A percentile compares a stretch with the other conserved stretches of the same genome.
Conservation (phyloP, 495 filamentous ascomycete genomes). For the Barbatosphaeria neglecta region DNA sequence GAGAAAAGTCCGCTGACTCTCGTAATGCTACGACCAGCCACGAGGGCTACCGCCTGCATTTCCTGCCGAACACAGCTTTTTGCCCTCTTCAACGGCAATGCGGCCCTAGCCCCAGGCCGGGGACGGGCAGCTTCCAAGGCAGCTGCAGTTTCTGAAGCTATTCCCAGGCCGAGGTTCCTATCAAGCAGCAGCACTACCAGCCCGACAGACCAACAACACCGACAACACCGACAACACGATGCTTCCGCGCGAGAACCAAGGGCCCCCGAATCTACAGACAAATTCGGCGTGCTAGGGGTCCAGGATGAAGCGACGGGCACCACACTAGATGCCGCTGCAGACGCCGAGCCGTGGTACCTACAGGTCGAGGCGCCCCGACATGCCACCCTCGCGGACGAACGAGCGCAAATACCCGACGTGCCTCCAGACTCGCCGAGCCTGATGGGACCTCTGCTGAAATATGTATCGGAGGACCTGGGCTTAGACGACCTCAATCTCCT, state of each 20-base stretch:
- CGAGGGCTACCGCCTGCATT: conserved; percentile 14
- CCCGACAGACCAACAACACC: background rate
- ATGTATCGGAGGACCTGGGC: conserved; percentile 69
- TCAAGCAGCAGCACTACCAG: too few relatives aligned
- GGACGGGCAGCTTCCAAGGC: conserved; percentile 1
- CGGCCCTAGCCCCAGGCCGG: background rate
- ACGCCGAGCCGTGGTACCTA: conserved; percentile 68
- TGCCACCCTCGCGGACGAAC: conserved; percentile 42
- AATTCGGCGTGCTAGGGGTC: too few relatives aligned
- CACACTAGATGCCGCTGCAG: too few relatives aligned
- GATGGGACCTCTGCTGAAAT: conserved; percentile 60
- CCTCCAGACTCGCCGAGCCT: conserved; percentile 64
- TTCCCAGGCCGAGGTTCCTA: background rate
- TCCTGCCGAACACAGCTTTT: conserved; percentile 11
- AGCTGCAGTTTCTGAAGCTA: background rate
- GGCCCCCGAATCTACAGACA: conserved; percentile 1
- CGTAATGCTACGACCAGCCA: conserved; percentile 1
- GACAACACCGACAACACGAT: background rate
- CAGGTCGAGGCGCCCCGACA: conserved; percentile 50
- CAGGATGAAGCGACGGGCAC: background rate
- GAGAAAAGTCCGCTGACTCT: too few relatives aligned
- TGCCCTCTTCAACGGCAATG: conserved; percentile 3
- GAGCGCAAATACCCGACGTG: conserved; percentile 60
- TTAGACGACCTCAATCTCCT: conserved; percentile 65
- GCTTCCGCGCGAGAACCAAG: background rate